A percentile compares a stretch with the other conserved stretches of the same genome.
phyloP scores from a whole-genome alignment of 495 filamentous ascomycete species.

The Tuber borchii region DNA sequence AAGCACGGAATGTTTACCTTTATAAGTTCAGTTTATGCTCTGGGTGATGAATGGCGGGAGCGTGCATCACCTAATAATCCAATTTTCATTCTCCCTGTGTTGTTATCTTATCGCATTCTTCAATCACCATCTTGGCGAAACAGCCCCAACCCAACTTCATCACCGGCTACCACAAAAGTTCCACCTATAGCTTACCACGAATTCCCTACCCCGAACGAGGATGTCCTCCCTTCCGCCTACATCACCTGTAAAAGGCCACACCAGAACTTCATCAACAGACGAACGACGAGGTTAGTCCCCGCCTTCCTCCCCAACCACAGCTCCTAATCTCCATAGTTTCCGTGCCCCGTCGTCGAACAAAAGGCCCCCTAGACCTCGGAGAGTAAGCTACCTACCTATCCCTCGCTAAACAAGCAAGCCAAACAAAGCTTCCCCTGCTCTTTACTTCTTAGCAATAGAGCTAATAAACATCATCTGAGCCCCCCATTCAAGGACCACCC shows the following conservation, averaged over 20 bases:
- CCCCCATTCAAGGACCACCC: conserved; percentile 10
- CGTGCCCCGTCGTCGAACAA: conserved; percentile 46
- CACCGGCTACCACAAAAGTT: neutral
- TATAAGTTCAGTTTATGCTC: neutral
- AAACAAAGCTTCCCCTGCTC: conserved; percentile 10
- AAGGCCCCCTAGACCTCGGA: conserved; percentile 52
- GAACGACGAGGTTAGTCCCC: conserved; percentile 34
- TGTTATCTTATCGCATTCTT: neutral
- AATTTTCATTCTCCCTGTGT: neutral
- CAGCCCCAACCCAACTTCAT: neutral
- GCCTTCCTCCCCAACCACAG: conserved; percentile 8
- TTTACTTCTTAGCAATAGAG: conserved; percentile 10
- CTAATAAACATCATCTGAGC: conserved; percentile 20
- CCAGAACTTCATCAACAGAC: conserved; percentile 25
- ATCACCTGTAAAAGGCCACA: conserved; percentile 26
- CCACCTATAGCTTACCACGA: neutral
- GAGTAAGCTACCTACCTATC: conserved; percentile 46
- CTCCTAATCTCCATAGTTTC: conserved; percentile 29
- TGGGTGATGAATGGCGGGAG: neutral
- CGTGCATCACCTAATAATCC: neutral
- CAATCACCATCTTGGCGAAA: neutral
- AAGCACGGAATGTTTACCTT: neutral
- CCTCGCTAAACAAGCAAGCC: conserved; percentile 6
- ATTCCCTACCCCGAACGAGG: neutral
- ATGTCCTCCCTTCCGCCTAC: conserved; percentile 21